Base-by-base conservation (phyloP, 2,329 filamentous ascomycete species). In the Fusarium subglutinans region DNA sequence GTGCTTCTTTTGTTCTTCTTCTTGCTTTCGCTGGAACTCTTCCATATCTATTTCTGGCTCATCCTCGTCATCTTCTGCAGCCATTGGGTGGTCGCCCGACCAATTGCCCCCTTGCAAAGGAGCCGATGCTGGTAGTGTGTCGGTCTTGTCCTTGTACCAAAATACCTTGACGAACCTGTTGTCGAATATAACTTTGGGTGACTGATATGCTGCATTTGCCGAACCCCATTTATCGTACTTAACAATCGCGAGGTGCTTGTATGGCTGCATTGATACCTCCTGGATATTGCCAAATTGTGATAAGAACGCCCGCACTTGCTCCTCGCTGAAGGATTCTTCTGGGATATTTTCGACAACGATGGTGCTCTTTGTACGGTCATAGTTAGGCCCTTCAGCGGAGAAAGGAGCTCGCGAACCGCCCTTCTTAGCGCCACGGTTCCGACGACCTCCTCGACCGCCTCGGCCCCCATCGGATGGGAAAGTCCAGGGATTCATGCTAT, bases 111-210 rank as follows among this genome's bases (percentile, higher is more conserved):
- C 78, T 58, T 56, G 74, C n/a, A 40, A 73, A 38, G 60, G 77
- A 71, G 66, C 63, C 5, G 80, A 79, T 18, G 81, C 68, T 6
- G 77, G 78, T 47, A 75, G 20, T 8, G 53, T 57, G 24, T 86
- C 83, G 22, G 83, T 81, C 33, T 87, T 86, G 11, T 88, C 87
- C 75, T 90, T 92, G 79, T 90, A 88, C 93, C 93, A 96, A 77
- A 92, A 95, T 0, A 96, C 92, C 77, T 94, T 95, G 55, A 96
- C 94, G 76, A 96, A 96, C 17, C 94, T 87, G 76, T 96, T 96
- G 77, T 95, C 92, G 78, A 96, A 96, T 50, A 96, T 91, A 53
- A 91, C 91, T 78, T 94, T 94, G 0, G 94, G 93, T 14, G 92
- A 95, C 53, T 88, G 87, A 80, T 94, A 94, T 5, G 94, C 94